phyloP scores from a whole-genome alignment of 148 eudicot genomes.

The Fagopyrum tataricum region DNA sequence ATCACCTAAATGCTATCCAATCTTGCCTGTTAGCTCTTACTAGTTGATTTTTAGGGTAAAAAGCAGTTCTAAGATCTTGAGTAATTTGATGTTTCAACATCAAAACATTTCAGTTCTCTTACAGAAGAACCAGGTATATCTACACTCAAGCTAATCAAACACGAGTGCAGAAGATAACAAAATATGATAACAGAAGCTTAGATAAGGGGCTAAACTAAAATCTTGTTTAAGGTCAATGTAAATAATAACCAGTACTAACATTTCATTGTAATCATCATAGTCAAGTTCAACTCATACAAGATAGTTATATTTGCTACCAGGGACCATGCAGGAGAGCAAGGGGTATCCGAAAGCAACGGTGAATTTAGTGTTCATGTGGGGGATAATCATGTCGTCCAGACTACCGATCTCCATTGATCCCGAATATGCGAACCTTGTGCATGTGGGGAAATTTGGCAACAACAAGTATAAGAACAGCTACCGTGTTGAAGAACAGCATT shows the following conservation, averaged over 20 bases:
- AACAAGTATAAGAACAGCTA: constrained; percentile 63
- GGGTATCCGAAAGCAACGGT: not conserved
- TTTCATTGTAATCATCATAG: not conserved
- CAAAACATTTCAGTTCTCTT: not conserved
- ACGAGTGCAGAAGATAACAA: not conserved
- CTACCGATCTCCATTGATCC: constrained; percentile 66
- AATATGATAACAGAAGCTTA: not conserved
- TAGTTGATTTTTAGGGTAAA: not conserved
- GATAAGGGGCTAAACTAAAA: not conserved
- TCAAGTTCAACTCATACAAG: not conserved
- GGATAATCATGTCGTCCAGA: not conserved
- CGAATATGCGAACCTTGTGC: constrained; percentile 90
- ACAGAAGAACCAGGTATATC: not conserved
- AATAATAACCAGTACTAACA: not conserved
- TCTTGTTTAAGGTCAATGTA: not conserved
- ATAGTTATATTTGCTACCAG: not conserved
- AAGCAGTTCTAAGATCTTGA: not conserved
- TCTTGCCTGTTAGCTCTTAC: not conserved
- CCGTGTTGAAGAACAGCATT: constrained; percentile 65
- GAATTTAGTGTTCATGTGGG: too few species aligned
- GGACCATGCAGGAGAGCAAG: not conserved
- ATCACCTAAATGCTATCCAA: not conserved
- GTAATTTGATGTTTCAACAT: not conserved
- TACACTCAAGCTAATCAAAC: not conserved
- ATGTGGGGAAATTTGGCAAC: constrained; percentile 78